Conservation (phyloP, 2,329 filamentous ascomycete species). For the Ophiostoma sp. region DNA sequence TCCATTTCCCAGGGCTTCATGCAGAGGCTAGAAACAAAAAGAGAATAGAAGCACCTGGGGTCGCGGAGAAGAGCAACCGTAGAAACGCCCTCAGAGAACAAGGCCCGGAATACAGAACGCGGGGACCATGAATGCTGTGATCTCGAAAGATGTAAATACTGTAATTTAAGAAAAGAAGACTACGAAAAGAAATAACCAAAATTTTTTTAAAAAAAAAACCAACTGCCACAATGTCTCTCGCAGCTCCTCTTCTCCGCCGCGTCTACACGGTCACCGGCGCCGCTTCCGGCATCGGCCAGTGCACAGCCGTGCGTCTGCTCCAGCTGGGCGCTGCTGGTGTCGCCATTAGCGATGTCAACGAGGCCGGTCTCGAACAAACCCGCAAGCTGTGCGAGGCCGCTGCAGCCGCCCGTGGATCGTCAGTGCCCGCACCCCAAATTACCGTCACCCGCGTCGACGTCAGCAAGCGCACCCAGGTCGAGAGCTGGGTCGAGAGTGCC, state of each 20-base stretch:
- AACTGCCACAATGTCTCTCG: neutral
- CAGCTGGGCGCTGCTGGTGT: slow-evolving; percentile 14
- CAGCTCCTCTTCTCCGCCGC: neutral
- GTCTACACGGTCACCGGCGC: slow-evolving; percentile 24
- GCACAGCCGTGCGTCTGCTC: slow-evolving; percentile 12
- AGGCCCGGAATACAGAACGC: neutral
- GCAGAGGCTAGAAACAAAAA: neutral
- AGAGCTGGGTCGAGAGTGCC: slow-evolving; percentile 1
- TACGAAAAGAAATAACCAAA: neutral
- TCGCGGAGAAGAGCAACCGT: slow-evolving; percentile 3
- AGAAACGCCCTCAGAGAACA: neutral
- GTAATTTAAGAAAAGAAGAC: neutral
- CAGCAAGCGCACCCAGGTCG: slow-evolving; percentile 16
- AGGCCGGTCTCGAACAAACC: slow-evolving; percentile 6
- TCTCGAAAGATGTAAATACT: neutral
- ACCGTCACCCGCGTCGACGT: slow-evolving; percentile 15
- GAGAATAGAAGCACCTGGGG: neutral
- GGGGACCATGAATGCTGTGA: neutral
- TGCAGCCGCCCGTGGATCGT: neutral
- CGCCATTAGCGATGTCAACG: slow-evolving; percentile 16
- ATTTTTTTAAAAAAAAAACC: too few relatives aligned
- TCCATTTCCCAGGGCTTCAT: neutral
- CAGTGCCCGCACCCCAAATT: neutral
- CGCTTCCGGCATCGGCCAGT: slow-evolving; percentile 32
- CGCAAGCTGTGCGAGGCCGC: neutral